Evolutionary conservation across 129 eudicot genomes (phyloP), one percentile per base, ranked within the genome.

Genomic region (Scalesia atractyloides): DNA sequence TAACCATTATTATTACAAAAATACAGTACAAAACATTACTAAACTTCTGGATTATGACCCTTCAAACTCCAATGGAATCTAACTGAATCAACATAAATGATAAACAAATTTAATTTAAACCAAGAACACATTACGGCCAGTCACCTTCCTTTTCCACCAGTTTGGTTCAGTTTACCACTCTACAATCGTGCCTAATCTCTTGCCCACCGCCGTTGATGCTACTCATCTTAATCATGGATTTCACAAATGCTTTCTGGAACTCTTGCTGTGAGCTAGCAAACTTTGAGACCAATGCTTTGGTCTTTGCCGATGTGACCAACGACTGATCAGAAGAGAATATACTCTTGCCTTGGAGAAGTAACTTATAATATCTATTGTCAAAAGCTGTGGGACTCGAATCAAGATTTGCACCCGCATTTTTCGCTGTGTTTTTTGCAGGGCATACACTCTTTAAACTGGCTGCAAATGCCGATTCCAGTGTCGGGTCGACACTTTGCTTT

Each of bases 151-250:
- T 54, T 54, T 9, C 34, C 6, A 5, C 39, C 16, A 66, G 24
- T 67, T 50, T 67, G 39, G 63, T 62, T 44, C 14, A 78, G 50
- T 84, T 84, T 48, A 81, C 81, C 78, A 48, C 60, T 22, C 81
- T 49, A 44, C 85, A 82, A 53, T 82, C 72, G 1, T 34, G 43
- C 64, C 85, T 65, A 39, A 82, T 64, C 77, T 82, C 85, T 53
- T 70, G 75, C 57, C 82, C 82, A 54, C 96, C 96, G 16, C 36
- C n/a, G n/a, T n/a, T 82, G 63, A 86, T 57, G 79, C 93, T 86
- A 65, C 96, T 89, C 96, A 89, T 84, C 88, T 84, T 86, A 81
- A 89, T 89, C 92, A 89, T 77, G 41, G 92, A 86, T 60, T 86
- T 84, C 5, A 70, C 84, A 76, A 89, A 89, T 17, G 84, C 92